Conservation (phyloP, 257 asterid genomes). For the Scutellaria baicalensis region DNA sequence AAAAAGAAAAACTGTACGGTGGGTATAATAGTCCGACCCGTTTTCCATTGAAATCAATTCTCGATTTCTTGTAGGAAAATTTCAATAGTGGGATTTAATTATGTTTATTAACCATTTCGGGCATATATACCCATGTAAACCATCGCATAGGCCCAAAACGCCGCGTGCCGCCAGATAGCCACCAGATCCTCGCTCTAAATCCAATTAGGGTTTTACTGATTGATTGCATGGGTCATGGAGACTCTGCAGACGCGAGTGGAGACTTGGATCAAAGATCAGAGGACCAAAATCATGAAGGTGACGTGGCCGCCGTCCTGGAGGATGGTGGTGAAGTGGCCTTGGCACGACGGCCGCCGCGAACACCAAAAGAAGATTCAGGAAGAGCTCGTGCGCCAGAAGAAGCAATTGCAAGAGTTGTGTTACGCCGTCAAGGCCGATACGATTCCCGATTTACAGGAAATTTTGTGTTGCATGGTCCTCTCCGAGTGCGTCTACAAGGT, state of each 20-base stretch:
- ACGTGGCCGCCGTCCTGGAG: conserved; percentile 90
- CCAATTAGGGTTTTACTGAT: conserved; percentile 35
- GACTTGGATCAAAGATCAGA: conserved; percentile 89
- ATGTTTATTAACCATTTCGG: conserved; percentile 3
- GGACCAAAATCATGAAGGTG: conserved; percentile 58
- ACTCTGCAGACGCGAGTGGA: conserved; percentile 70
- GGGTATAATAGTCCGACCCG: no score
- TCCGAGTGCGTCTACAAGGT: conserved; percentile 98
- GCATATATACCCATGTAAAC: conserved; percentile 11
- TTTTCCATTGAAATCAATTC: no score
- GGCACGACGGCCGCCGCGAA: conserved; percentile 64
- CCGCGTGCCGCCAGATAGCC: conserved; percentile 19
- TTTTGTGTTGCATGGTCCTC: conserved; percentile 95
- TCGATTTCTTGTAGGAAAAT: no score
- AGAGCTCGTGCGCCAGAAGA: conserved; percentile 67
- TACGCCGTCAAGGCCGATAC: conserved; percentile 83
- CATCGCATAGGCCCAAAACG: conserved; percentile 1
- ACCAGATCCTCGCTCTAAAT: conserved; percentile 15
- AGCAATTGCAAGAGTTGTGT: conserved; percentile 73
- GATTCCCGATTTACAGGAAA: conserved; percentile 83
- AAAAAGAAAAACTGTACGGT: no score
- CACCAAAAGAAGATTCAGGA: conserved; percentile 62
- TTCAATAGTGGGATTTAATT: no score
- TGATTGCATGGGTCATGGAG: conserved; percentile 52
- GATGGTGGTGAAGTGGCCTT: conserved; percentile 77